phyloP scores from a whole-genome alignment of 1,284 basidiomycete species.

The Trichosporon ovoides region DNA sequence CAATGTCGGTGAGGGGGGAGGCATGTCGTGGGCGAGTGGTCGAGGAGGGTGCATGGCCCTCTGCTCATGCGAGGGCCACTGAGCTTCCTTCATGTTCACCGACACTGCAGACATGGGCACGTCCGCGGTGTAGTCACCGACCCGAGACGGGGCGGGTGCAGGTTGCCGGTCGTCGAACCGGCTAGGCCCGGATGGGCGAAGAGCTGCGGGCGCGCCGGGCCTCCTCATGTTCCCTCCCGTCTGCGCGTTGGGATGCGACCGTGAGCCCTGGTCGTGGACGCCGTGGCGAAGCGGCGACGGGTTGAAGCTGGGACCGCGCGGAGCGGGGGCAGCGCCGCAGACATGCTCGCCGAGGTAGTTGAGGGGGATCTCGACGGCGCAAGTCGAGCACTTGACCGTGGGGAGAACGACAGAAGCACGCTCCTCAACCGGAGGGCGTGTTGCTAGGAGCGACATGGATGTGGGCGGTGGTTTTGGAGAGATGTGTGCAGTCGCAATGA shows the following conservation, averaged over 20 bases:
- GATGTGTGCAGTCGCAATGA: background rate
- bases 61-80: slow-evolving; percentile 26
- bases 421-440: slow-evolving; percentile 22
- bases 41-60: background rate
- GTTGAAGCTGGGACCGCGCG: slow-evolving; percentile 1
- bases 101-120: slow-evolving; percentile 17
- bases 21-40: background rate
- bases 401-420: slow-evolving; percentile 72
- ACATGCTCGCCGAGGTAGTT: slow-evolving; percentile 66
- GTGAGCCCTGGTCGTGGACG: background rate
- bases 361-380: slow-evolving; percentile 62
- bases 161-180: background rate
- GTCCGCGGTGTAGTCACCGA: slow-evolving; percentile 15
- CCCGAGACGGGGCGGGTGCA: background rate
- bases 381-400: slow-evolving; percentile 74
- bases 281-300: background rate
- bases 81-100: slow-evolving; percentile 1
- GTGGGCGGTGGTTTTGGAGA: background rate
- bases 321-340: slow-evolving; percentile 47
- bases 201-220: background rate
- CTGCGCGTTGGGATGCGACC: background rate
- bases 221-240: background rate
- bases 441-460: slow-evolving; percentile 19
- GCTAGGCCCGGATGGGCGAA: slow-evolving; percentile 1
- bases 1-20: slow-evolving; percentile 18